Conservation (phyloP, 2,329 filamentous ascomycete genomes). For the Fusarium transvaalense region DNA sequence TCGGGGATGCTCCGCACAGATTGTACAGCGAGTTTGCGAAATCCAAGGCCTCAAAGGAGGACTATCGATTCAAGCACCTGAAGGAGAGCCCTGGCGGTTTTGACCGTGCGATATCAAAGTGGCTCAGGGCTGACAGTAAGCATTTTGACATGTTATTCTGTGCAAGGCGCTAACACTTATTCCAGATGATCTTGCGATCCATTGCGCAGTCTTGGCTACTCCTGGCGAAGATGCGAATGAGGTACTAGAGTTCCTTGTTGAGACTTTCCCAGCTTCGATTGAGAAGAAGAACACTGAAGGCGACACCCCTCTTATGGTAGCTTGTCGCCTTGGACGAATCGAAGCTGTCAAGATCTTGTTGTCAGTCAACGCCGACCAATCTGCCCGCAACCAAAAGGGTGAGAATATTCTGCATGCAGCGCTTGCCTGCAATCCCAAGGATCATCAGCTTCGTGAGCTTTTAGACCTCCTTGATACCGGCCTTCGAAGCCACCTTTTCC, state of each 20-base stretch:
- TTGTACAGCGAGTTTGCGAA: constrained; percentile 76
- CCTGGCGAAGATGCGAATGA: constrained; percentile 58
- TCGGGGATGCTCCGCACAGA: constrained; percentile 76
- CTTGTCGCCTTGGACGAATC: constrained; percentile 68
- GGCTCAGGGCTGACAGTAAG: constrained; percentile 72
- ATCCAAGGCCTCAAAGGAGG: constrained; percentile 69
- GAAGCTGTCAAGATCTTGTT: constrained; percentile 73
- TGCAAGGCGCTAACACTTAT: constrained; percentile 39
- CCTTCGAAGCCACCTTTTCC: constrained; percentile 68
- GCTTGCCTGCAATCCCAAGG: constrained; percentile 50
- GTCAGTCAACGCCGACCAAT: constrained; percentile 76
- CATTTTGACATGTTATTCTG: constrained; percentile 29
- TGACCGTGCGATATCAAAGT: constrained; percentile 71
- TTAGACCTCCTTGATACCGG: constrained; percentile 69
- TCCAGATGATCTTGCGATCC: constrained; percentile 72
- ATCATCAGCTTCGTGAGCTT: constrained; percentile 58
- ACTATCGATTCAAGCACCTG: constrained; percentile 73
- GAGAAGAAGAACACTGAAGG: constrained; percentile 70
- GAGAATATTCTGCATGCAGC: constrained; percentile 78
- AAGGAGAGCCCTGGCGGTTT: constrained; percentile 71
- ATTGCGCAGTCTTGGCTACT: constrained; percentile 70
- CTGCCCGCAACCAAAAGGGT: constrained; percentile 68
- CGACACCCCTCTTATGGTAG: constrained; percentile 76
- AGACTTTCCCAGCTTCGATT: constrained; percentile 70
- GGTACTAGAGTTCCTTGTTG: constrained; percentile 75